Evolutionary conservation across 2,329 filamentous ascomycete genomes (phyloP).

Genomic region (Stachybotrys chartarum): DNA sequence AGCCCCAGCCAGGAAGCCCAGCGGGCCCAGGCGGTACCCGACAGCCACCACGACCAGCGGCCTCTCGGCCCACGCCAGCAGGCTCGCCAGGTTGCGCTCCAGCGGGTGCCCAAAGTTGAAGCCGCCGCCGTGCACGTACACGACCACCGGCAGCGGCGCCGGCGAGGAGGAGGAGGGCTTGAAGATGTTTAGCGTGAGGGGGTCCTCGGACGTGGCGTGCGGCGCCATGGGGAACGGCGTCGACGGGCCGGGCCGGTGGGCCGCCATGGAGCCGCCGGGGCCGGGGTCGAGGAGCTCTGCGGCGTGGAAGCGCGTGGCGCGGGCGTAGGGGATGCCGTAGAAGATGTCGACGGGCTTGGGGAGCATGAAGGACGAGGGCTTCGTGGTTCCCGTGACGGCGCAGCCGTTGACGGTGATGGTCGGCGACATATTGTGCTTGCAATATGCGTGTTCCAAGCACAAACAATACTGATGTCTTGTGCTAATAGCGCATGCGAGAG

Average conservation of each 20-base stretch:
- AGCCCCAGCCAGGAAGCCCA: slow-evolving; percentile 60
- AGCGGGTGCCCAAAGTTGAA: slow-evolving; percentile 49
- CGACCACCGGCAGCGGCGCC: slow-evolving; percentile 34
- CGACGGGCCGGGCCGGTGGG: slow-evolving; percentile 25
- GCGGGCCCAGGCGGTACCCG: slow-evolving; percentile 56
- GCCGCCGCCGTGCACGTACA: slow-evolving; percentile 57
- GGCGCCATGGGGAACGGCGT: slow-evolving; percentile 13
- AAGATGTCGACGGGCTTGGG: slow-evolving; percentile 39
- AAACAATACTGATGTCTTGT: too few species aligned
- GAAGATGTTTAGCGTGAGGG: slow-evolving; percentile 46
- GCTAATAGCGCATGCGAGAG: too few species aligned
- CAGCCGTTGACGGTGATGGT: slow-evolving; percentile 13
- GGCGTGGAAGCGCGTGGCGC: slow-evolving; percentile 37
- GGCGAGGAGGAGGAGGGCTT: slow-evolving; percentile 19
- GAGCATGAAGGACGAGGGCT: slow-evolving; percentile 14
- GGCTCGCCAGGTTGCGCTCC: slow-evolving; percentile 53
- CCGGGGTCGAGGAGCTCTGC: slow-evolving; percentile 24
- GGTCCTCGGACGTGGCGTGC: slow-evolving; percentile 38
- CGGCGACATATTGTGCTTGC: background rate
- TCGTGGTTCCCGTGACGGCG: slow-evolving; percentile 13
- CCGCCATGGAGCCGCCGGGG: slow-evolving; percentile 16
- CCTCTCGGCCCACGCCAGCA: slow-evolving; percentile 46
- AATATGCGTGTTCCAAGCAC: too few species aligned
- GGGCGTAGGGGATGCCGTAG: slow-evolving; percentile 43
- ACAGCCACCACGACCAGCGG: slow-evolving; percentile 53